Percentiles rank a stretch among this genome's conserved stretches.
Conservation (phyloP, 345 rosid genomes). For the Eutrema heterophyllum region DNA sequence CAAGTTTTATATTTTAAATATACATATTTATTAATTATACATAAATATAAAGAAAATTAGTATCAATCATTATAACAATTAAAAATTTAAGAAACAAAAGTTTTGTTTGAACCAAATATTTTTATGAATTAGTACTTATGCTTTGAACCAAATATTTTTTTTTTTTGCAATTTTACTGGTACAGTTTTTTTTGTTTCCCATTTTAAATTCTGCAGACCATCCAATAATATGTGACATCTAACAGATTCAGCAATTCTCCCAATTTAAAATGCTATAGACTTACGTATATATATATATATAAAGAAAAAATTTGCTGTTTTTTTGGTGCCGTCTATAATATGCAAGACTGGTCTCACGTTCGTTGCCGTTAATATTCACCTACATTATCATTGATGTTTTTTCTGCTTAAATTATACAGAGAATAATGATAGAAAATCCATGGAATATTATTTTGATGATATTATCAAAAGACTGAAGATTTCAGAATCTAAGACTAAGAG, state of each 20-base stretch:
- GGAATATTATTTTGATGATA: conserved; percentile 16
- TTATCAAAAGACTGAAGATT: neutral
- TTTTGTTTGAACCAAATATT: no score
- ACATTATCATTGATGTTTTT: neutral
- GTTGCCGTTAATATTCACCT: neutral
- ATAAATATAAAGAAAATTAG: no score
- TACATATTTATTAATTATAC: neutral
- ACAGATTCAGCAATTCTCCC: neutral
- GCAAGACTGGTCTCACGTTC: conserved; percentile 6
- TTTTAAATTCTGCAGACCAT: neutral
- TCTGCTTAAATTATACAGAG: neutral
- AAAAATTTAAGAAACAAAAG: neutral
- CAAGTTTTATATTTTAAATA: neutral
- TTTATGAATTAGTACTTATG: neutral
- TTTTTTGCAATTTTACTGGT: neutral
- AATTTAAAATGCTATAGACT: neutral
- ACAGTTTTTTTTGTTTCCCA: neutral
- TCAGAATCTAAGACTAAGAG: conserved; percentile 29
- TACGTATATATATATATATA: neutral
- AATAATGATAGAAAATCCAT: neutral
- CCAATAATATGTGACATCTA: neutral
- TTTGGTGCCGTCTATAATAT: neutral
- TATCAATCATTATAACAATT: neutral
- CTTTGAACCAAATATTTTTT: neutral
- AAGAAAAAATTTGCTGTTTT: neutral